Evolutionary conservation across 176 grass and related monocot species (phyloP).

Genomic region (Aechmea fasciata): DNA sequence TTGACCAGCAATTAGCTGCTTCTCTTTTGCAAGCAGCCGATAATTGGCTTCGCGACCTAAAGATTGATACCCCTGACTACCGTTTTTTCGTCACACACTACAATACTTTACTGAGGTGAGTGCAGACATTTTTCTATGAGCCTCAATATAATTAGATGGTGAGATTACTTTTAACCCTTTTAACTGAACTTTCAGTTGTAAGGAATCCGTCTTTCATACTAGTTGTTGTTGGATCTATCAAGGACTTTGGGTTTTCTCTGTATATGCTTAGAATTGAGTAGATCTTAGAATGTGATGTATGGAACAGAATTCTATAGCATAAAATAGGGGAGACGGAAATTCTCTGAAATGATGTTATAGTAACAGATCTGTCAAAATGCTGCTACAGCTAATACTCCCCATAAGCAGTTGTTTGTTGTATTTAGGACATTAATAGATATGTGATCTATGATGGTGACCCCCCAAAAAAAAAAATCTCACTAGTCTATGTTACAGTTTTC

Average conservation of each 20-base stretch:
- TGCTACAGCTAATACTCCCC: too few relatives aligned
- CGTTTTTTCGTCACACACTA: constrained; percentile 54
- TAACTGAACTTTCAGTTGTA: neutral
- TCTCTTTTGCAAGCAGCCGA: constrained; percentile 46
- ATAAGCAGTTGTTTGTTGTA: too few relatives aligned
- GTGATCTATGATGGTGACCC: too few relatives aligned
- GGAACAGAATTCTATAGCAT: neutral
- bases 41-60: constrained; percentile 46
- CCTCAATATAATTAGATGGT: neutral
- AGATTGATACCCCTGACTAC: constrained; percentile 61
- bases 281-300: neutral
- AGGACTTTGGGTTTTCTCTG: neutral
- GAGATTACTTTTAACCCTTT: neutral
- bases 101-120: constrained; percentile 12
- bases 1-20: constrained; percentile 35
- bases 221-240: neutral
- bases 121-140: neutral
- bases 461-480: too few relatives aligned
- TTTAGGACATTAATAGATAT: too few relatives aligned
- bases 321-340: too few relatives aligned
- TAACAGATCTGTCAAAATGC: too few relatives aligned
- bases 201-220: neutral
- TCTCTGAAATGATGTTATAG: too few relatives aligned
- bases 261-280: neutral
- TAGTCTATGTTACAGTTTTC: too few relatives aligned